Evolutionary conservation across 83 land plant genomes (phyloP).

Genomic region (Diphasiastrum complanatum): DNA sequence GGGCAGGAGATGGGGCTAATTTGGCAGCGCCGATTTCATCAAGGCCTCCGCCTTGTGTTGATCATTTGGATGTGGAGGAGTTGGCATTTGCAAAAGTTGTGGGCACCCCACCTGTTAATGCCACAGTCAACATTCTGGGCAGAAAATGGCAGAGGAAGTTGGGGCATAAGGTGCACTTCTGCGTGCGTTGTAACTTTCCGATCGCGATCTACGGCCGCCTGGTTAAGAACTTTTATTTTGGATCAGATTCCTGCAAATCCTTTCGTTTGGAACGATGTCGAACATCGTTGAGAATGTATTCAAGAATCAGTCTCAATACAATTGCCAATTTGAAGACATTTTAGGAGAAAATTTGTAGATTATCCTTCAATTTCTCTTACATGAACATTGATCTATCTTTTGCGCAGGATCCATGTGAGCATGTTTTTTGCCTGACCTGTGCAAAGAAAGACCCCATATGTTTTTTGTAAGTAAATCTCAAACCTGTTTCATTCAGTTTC

Average conservation of each 20-base stretch:
- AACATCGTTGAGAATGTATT: too few relatives aligned
- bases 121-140: conserved; percentile 59
- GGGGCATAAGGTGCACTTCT: conserved; percentile 86
- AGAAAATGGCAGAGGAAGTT: conserved; percentile 70
- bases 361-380: too few relatives aligned
- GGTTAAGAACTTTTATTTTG: too few relatives aligned
- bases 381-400: not conserved
- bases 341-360: too few relatives aligned
- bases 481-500: not conserved
- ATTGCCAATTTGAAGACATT: too few relatives aligned
- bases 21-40: conserved; percentile 14
- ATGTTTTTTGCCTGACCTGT: conserved; percentile 38
- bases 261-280: too few relatives aligned
- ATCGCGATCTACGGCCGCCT: conserved; percentile 96
- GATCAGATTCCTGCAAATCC: too few relatives aligned
- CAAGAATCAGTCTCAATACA: too few relatives aligned
- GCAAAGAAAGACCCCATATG: conserved; percentile 31
- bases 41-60: conserved; percentile 45
- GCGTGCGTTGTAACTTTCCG: conserved; percentile 92
- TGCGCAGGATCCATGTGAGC: conserved; percentile 39
- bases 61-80: conserved; percentile 77
- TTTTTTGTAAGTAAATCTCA: conserved; percentile 26
- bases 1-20: conserved; percentile 34
- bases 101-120: conserved; percentile 33
- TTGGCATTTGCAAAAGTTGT: conserved; percentile 78